A percentile compares a stretch with the other conserved stretches of the same genome.
phyloP scores from a whole-genome alignment of 2,329 filamentous ascomycete species.

The Aquanectria penicillioides region DNA sequence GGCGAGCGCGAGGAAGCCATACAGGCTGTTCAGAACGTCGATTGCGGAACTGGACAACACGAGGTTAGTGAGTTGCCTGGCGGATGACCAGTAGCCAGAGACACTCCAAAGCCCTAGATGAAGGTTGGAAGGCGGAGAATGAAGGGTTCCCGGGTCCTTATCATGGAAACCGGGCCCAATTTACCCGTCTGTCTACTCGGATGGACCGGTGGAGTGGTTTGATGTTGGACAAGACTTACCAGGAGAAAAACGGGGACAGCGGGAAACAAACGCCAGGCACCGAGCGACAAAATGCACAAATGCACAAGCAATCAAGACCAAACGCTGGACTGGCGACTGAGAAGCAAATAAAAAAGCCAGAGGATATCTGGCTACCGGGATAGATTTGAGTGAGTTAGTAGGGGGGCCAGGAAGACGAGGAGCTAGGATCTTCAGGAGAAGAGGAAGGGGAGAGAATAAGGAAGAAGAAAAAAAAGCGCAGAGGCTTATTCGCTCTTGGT shows the following conservation, averaged over 20 bases:
- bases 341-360: constrained; percentile 26
- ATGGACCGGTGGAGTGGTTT: constrained; percentile 23
- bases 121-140: not conserved
- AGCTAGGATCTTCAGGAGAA: constrained; percentile 31
- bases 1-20: constrained; percentile 45
- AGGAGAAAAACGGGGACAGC: constrained; percentile 35
- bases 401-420: constrained; percentile 17
- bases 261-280: constrained; percentile 44
- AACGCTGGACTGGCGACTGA: constrained; percentile 22
- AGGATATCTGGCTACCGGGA: constrained; percentile 2
- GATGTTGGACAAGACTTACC: constrained; percentile 35
- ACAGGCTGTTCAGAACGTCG: constrained; percentile 25
- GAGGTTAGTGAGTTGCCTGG: constrained; percentile 26
- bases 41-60: constrained; percentile 24
- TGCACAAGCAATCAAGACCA: constrained; percentile 30
- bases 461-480: constrained; percentile 30
- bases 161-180: no score
- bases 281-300: constrained; percentile 35
- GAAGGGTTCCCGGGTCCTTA: no score
- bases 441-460: constrained; percentile 23
- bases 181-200: not conserved
- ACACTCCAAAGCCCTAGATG: not conserved
- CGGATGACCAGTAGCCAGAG: not conserved
- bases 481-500: constrained; percentile 20
- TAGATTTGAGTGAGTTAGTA: constrained; percentile 24